phyloP scores from a whole-genome alignment of 2,329 filamentous ascomycete species.

The Thielaviopsis euricoi region DNA sequence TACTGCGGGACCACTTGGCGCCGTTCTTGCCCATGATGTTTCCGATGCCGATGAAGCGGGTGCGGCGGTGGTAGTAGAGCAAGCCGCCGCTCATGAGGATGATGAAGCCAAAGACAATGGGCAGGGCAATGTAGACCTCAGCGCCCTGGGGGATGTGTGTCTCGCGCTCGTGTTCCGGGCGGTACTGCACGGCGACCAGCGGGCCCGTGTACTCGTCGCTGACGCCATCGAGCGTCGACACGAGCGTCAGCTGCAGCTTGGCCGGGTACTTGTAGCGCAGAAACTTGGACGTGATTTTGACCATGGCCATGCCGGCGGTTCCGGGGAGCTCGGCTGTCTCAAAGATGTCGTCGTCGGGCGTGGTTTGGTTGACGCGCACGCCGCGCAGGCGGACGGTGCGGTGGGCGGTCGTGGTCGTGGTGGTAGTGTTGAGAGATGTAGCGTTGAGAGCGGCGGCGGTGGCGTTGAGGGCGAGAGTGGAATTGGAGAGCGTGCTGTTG shows the following conservation, averaged over 20 bases:
- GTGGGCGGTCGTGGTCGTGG: background rate
- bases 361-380: constrained; percentile 26
- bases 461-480: background rate
- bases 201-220: constrained; percentile 26
- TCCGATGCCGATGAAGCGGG: constrained; percentile 32
- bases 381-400: constrained; percentile 15
- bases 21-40: constrained; percentile 32
- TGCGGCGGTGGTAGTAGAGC: constrained; percentile 37
- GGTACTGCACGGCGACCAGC: constrained; percentile 22
- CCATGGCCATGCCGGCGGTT: constrained; percentile 31
- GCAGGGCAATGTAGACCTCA: constrained; percentile 36
- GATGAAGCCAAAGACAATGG: constrained; percentile 31
- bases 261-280: constrained; percentile 22
- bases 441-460: background rate
- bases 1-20: too few species aligned
- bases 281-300: constrained; percentile 23
- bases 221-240: constrained; percentile 21
- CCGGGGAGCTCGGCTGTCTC: constrained; percentile 20
- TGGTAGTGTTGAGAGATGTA: background rate
- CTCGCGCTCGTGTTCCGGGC: constrained; percentile 18
- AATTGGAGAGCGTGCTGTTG: constrained; percentile 14
- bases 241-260: constrained; percentile 33
- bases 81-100: constrained; percentile 34
- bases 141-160: constrained; percentile 21
- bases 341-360: constrained; percentile 23